Conservation (phyloP, 108 stramenopile species). For the Fragilaria crotonensis region DNA sequence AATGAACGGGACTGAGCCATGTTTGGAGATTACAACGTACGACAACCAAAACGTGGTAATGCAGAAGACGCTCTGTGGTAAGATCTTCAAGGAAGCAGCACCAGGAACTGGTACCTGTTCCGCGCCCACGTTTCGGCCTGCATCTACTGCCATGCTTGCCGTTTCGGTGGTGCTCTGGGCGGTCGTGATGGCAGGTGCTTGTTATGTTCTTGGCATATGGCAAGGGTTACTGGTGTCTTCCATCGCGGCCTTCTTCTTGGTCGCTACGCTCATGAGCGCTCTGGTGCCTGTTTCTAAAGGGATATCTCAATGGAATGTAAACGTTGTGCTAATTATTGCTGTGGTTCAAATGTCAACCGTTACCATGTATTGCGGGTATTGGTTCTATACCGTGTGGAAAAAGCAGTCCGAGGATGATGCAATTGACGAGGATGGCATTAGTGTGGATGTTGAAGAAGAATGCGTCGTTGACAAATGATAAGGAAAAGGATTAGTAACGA, state of each 20-base stretch:
- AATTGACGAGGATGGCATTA: too few relatives aligned
- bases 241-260: neutral
- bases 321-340: neutral
- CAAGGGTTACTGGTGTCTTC: neutral
- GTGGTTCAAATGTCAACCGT: neutral
- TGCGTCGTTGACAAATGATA: too few relatives aligned
- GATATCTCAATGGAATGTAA: neutral
- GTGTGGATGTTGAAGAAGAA: too few relatives aligned
- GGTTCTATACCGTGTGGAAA: neutral
- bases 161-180: neutral
- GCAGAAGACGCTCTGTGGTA: conserved; percentile 25
- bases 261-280: neutral
- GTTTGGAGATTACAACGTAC: conserved; percentile 30
- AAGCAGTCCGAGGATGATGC: too few relatives aligned
- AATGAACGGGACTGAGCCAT: conserved; percentile 13
- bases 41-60: conserved; percentile 21
- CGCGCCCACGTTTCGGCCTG: neutral
- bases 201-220: neutral
- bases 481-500: too few relatives aligned
- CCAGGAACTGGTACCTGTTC: conserved; percentile 18
- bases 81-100: conserved; percentile 22
- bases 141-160: neutral
- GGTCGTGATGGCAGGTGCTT: neutral
- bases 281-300: neutral
- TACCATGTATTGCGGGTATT: neutral